Conservation (phyloP, 495 filamentous ascomycete genomes). For the Tuber indicum region DNA sequence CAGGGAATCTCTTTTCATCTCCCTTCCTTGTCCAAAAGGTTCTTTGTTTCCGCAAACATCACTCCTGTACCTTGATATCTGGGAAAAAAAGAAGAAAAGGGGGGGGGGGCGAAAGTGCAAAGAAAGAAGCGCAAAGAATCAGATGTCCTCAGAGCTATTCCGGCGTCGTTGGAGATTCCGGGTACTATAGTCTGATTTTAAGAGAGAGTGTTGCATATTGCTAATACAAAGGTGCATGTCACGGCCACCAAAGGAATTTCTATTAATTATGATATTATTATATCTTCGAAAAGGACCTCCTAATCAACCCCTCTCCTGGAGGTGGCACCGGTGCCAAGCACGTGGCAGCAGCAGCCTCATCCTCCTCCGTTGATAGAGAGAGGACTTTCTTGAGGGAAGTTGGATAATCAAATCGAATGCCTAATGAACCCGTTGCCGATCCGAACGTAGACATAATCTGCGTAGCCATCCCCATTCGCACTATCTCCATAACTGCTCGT, state of each 20-base stretch:
- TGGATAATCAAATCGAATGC: conserved; percentile 61
- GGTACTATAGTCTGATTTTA: neutral
- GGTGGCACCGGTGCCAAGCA: conserved; percentile 68
- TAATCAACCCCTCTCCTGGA: conserved; percentile 66
- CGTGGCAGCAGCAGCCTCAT: conserved; percentile 73
- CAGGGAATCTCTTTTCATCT: neutral
- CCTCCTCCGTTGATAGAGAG: conserved; percentile 61
- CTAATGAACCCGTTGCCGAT: conserved; percentile 72
- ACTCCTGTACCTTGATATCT: neutral
- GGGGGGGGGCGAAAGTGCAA: neutral
- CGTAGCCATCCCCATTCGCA: conserved; percentile 43
- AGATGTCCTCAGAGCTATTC: conserved; percentile 5
- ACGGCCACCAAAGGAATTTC: conserved; percentile 22
- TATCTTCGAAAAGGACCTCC: conserved; percentile 76
- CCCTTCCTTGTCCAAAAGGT: neutral
- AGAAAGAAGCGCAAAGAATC: neutral
- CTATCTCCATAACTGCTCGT: conserved; percentile 67
- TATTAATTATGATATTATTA: conserved; percentile 29
- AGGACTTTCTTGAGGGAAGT: conserved; percentile 63
- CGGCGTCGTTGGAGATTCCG: conserved; percentile 29
- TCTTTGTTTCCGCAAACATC: neutral
- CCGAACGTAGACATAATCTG: conserved; percentile 80
- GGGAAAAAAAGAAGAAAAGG: neutral
- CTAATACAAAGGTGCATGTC: neutral
- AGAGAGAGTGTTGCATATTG: conserved; percentile 1